Base-by-base conservation (phyloP, 2,329 filamentous ascomycete species). In the Pseudogymnoascus sp. region DNA sequence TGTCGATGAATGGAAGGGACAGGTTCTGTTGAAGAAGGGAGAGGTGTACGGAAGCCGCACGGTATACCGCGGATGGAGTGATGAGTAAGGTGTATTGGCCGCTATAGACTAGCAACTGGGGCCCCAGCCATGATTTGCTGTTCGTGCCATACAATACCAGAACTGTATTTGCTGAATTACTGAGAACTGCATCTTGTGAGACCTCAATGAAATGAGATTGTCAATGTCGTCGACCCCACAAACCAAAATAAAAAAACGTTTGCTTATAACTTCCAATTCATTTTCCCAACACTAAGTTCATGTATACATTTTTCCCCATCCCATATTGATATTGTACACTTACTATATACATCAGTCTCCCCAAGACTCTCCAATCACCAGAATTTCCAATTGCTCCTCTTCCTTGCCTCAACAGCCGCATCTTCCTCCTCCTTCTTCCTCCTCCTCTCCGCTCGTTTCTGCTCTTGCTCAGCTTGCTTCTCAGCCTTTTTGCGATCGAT, bases 11-110 rank as follows among this genome's bases (percentile, higher is more conserved):
- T 96, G 92, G 89, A 88, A 82, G 75, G 77, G 77, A 59, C 90
- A 90, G 85, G 85, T 90, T 64, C 66, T 94, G 28, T 76, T 97
- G 65, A 93, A 89, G 80, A 92, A 88, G 78, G 93, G 93, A 0
- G 80, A 93, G 72, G 85, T 83, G 64, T 97, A 90, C 73, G 93
- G 93, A 1, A 84, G 85, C 64, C 84, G 85, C 65, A 91, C 88
- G 66, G 86, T 95, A 64, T 97, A 96, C 77, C 86, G 85, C 70
- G 90, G 85, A 0, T 97, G 93, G 93, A 84, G 87, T 73, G 85
- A 84, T 65, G 63, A 67, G 63, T 43, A 43, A 43, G 8, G 39
- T n/a, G 39, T 34, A 11, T 34, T 34, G 32, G 32, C 9, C 32
- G 32, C 22, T 25, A 25, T 38, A n/a, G n/a, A 38, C 16, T 38